phyloP scores from a whole-genome alignment of 148 eudicot genomes.

The Camellia japonica region DNA sequence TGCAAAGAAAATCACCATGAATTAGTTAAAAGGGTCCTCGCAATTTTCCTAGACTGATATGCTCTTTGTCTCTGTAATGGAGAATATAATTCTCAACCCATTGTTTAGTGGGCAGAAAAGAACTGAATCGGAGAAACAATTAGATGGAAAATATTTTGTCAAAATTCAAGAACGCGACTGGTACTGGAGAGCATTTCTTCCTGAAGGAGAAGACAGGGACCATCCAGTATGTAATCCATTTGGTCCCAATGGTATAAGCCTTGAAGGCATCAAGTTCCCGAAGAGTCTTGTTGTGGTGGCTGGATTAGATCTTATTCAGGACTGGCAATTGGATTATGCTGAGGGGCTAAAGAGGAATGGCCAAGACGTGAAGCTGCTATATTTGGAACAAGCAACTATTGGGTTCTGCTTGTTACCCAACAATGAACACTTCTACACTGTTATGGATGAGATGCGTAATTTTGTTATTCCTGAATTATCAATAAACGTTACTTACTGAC shows the following conservation, averaged over 20 bases:
- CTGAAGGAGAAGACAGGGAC: slow-evolving; percentile 24
- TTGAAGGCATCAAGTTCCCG: slow-evolving; percentile 16
- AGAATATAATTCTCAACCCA: slow-evolving; percentile 21
- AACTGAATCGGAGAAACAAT: slow-evolving; percentile 16
- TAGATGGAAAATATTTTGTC: slow-evolving; percentile 21
- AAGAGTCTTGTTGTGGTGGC: slow-evolving; percentile 24
- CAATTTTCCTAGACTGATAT: too few relatives aligned
- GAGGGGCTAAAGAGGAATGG: slow-evolving; percentile 17
- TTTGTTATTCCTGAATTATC: slow-evolving; percentile 6
- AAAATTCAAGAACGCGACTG: slow-evolving; percentile 19
- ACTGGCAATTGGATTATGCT: slow-evolving; percentile 23
- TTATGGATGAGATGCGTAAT: slow-evolving; percentile 19
- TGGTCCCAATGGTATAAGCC: slow-evolving; percentile 17
- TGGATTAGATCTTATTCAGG: slow-evolving; percentile 21
- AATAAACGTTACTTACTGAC: background rate
- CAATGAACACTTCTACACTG: slow-evolving; percentile 15
- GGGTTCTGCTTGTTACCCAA: slow-evolving; percentile 23
- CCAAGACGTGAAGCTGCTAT: slow-evolving; percentile 17
- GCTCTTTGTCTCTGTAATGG: background rate
- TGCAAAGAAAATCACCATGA: too few relatives aligned
- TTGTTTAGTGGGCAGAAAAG: slow-evolving; percentile 24
- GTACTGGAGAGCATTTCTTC: slow-evolving; percentile 24
- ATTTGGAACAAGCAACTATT: slow-evolving; percentile 19
- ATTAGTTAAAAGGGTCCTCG: too few relatives aligned
- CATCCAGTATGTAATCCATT: slow-evolving; percentile 24